Conservation (phyloP, 1,284 basidiomycete genomes). For the Dichomitus squalens region DNA sequence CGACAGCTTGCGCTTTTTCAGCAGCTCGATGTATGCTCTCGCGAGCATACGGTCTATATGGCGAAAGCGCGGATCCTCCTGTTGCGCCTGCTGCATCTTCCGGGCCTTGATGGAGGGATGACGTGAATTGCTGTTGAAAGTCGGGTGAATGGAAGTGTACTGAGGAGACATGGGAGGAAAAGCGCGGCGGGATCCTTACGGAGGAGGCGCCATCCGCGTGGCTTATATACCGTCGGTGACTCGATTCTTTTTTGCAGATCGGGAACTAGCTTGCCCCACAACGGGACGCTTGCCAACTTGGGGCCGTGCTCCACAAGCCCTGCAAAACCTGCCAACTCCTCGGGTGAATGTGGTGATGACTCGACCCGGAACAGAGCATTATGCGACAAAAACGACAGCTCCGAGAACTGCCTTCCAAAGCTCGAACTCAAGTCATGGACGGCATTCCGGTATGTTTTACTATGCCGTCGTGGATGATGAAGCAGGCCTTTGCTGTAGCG, state of each 20-base stretch:
- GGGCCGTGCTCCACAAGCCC: neutral
- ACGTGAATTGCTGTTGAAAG: neutral
- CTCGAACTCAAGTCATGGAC: neutral
- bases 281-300: neutral
- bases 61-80: conserved; percentile 16
- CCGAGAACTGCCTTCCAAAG: neutral
- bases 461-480: conserved; percentile 3
- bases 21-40: conserved; percentile 14
- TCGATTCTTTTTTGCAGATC: neutral
- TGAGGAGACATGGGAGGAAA: conserved; percentile 18
- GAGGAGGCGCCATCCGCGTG: neutral
- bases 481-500: neutral
- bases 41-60: conserved; percentile 19
- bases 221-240: conserved; percentile 16
- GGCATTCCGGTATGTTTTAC: neutral
- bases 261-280: neutral
- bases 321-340: neutral
- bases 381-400: neutral
- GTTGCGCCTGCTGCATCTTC: conserved; percentile 8
- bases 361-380: neutral
- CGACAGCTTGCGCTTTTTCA: conserved; percentile 2
- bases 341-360: neutral
- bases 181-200: neutral
- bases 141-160: conserved; percentile 7
- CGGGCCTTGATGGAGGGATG: conserved; percentile 1